Evolutionary conservation across 139 green algal species (phyloP), one percentile per base, ranked within the genome.

Genomic region (Ulvella scutata): DNA sequence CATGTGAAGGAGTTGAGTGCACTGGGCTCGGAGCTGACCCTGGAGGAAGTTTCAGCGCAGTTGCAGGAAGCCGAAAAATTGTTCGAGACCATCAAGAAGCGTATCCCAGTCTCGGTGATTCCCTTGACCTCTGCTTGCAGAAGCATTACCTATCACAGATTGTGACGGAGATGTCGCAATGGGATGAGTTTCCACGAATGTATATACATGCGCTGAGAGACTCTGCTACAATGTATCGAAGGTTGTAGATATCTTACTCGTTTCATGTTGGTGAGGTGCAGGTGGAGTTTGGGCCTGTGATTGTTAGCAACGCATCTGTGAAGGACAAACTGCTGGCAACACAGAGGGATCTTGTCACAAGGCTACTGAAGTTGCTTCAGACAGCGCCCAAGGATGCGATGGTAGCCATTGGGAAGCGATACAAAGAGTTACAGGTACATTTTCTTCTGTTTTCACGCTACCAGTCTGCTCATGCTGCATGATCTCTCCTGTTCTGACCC

Each of bases 391-490:
- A 79, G 28, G 73, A 78, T 37, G 83, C 84, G 74, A 83, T 91
- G 79, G 62, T 44, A 3, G 76, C 86, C 23, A 72, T 86, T 91
- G 87, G 38, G 61, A 75, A 3, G 85, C 92, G 60, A 83, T 94
- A 93, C 74, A 79, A 79, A 37, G 38, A 76, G 44, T 76, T 90
- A 1, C 81, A 82, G 75, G 79, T 83, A 23, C 72, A 38, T 40
- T 62, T 13, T 38, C 7, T 40, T 4, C 20, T 21, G 61, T 38
- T 4, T 7, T 3, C 7, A 38, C 4, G 31, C 6, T 4, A 3
- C 61, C 4, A 38, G 6, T 20, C 61, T 43, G 7, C 4, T 29
- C n/a, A n/a, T n/a, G n/a, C n/a, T n/a, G n/a, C n/a, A n/a, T n/a
- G n/a, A n/a, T n/a, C n/a, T n/a, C n/a, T n/a, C n/a, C n/a, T n/a